phyloP scores from a whole-genome alignment of 306 rosid species.

The Castanea mollissima region DNA sequence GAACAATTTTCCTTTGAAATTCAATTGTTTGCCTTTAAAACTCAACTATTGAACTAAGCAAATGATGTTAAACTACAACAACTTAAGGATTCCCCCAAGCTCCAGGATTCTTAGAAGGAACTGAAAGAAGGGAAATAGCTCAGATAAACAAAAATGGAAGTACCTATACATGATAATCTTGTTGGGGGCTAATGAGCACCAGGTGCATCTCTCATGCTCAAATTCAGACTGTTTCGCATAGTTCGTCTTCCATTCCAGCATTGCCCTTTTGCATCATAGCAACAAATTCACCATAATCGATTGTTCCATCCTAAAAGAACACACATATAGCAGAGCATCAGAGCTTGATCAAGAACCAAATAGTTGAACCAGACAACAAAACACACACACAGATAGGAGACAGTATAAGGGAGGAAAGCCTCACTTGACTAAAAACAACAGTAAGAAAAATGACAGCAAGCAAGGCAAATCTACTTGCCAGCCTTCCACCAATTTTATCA shows the following conservation, averaged over 20 bases:
- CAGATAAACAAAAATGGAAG: slow-evolving; percentile 1
- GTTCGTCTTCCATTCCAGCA: slow-evolving; percentile 85
- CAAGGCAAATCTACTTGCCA: not conserved
- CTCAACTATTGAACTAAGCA: not conserved
- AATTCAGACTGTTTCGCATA: slow-evolving; percentile 84
- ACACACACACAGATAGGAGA: not conserved
- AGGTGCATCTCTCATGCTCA: slow-evolving; percentile 91
- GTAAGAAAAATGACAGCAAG: not conserved
- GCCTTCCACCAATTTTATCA: not conserved
- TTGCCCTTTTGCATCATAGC: slow-evolving; percentile 99
- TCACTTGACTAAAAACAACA: too few relatives aligned
- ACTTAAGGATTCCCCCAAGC: not conserved
- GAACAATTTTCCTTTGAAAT: too few relatives aligned
- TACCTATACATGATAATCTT: slow-evolving; percentile 51
- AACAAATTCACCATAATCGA: slow-evolving; percentile 86
- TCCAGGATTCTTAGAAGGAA: not conserved
- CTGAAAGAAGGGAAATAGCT: not conserved
- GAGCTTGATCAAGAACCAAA: slow-evolving; percentile 10
- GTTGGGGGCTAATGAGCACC: slow-evolving; percentile 53
- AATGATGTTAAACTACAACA: not conserved
- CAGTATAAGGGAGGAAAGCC: not conserved
- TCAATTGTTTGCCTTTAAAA: not conserved
- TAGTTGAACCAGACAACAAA: slow-evolving; percentile 10
- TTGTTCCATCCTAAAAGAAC: slow-evolving; percentile 78
- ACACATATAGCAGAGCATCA: slow-evolving; percentile 21